Evolutionary conservation across 2,329 filamentous ascomycete genomes (phyloP), one percentile per base, ranked within the genome.

Genomic region (Botryotinia globosa): DNA sequence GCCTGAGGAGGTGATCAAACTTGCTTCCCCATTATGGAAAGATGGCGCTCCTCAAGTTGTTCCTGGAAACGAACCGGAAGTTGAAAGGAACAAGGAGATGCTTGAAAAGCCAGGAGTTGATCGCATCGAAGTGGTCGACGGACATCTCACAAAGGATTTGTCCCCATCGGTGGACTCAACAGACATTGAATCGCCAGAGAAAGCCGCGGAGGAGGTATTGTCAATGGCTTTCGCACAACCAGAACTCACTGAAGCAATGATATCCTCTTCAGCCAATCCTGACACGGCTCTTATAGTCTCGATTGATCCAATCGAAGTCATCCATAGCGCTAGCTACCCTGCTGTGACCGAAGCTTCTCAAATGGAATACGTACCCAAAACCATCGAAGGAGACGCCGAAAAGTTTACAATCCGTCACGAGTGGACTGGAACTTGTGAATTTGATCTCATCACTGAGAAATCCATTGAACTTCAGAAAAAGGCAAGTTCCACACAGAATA

Each of bases 361-460:
- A 20, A 42, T 54, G 64, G 37, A 32, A 42, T 10, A 56, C 10
- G 16, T 12, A n/a, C 34, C 34, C 32, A 32, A 2, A 5, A 5
- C 16, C 34, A 16, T 25, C 48, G 29, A 18, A 32, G 48, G 39
- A 59, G 20, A 56, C 34, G 44, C 4, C 1, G 6, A 29, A 20
- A 37, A 39, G 12, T 4, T 4, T n/a, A 37, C 10, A 34, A 73
- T 78, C 42, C 73, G 71, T n/a, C 51, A 68, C 25, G 76, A 78
- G 32, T 78, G 77, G 77, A 70, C 77, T 51, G 77, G 77, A 1
- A 77, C 77, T 6, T 74, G 74, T 32, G 73, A 74, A 5, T 73
- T 76, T 32, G 71, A 42, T 32, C 25, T n/a, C 6, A 32, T 73
- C 18, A 51, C 71, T 9, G 67, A 72, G 0, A 34, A 29, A 7